These are phyloP conservation scores for Tricholomella constricta DNA, from an alignment of 768 basidiomycete genomes.

Conservation along the genomic window DNA sequence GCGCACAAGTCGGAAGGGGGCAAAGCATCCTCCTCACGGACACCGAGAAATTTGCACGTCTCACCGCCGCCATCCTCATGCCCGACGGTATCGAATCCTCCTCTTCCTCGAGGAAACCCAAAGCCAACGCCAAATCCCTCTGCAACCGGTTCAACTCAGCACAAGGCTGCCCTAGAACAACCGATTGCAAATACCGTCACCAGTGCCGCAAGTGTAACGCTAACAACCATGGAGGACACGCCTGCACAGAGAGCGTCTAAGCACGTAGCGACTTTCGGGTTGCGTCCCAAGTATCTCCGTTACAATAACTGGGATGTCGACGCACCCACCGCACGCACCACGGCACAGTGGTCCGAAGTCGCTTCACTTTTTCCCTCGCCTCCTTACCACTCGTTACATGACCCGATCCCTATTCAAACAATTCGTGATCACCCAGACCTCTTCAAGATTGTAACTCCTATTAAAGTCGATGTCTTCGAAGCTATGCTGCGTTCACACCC, in stretches of 20 bases:
- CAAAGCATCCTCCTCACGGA: constrained; percentile 22
- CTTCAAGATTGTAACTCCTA: constrained; percentile 26
- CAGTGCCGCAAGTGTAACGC: background rate
- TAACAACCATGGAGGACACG: background rate
- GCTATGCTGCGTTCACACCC: constrained; percentile 30
- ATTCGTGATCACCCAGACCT: background rate
- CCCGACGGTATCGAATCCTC: constrained; percentile 7
- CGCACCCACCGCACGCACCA: background rate
- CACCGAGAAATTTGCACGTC: background rate
- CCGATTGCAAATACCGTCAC: constrained; percentile 7
- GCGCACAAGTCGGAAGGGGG: constrained; percentile 14
- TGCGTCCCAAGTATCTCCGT: background rate
- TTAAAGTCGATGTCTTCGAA: constrained; percentile 34
- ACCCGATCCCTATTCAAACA: background rate
- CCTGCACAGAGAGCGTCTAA: background rate
- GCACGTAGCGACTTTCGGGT: background rate
- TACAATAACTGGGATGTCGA: constrained; percentile 2
- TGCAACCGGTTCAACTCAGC: constrained; percentile 20
- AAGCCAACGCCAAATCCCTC: background rate
- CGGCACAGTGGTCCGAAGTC: background rate
- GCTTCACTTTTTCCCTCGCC: background rate
- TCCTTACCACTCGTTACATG: background rate
- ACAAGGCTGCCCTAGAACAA: constrained; percentile 8
- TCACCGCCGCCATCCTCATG: constrained; percentile 9
- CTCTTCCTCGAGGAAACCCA: too few species aligned